phyloP scores from a whole-genome alignment of 1,284 basidiomycete genomes.

The Malassezia globosa region DNA sequence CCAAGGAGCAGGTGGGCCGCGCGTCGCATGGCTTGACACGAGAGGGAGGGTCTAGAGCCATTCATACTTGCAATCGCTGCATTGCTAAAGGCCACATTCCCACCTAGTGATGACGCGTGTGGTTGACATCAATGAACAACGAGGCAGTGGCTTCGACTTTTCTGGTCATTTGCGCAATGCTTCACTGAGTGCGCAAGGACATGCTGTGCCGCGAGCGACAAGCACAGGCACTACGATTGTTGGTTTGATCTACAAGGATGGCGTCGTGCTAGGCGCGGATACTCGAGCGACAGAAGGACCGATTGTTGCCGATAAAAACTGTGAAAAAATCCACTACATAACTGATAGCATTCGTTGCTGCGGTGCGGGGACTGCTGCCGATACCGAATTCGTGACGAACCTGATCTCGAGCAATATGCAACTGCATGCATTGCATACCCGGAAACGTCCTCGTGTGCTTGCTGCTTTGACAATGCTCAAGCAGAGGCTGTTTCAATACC shows the following conservation, averaged over 20 bases:
- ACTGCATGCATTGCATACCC: conserved; percentile 43
- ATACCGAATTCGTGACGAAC: conserved; percentile 70
- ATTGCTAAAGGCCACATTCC: too few species aligned
- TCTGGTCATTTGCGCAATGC: conserved; percentile 64
- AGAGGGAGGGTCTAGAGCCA: too few species aligned
- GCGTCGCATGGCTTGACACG: conserved; percentile 9
- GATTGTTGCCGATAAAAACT: conserved; percentile 98
- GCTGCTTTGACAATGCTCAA: conserved; percentile 98
- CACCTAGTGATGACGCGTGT: too few species aligned
- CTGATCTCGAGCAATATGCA: conserved; percentile 45
- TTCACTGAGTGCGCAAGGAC: conserved; percentile 61
- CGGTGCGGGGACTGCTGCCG: conserved; percentile 94
- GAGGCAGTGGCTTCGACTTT: conserved; percentile 58
- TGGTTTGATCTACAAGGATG: conserved; percentile 80
- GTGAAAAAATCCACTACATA: conserved; percentile 95
- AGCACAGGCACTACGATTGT: conserved; percentile 86
- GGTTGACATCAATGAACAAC: background rate
- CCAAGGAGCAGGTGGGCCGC: conserved; percentile 13
- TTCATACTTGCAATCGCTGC: too few species aligned
- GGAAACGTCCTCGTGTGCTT: conserved; percentile 59
- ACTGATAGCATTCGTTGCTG: conserved; percentile 70
- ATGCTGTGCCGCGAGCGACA: conserved; percentile 52
- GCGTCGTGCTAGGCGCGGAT: conserved; percentile 89
- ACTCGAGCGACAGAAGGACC: conserved; percentile 87
- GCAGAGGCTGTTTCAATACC: conserved; percentile 75